Evolutionary conservation across 2,329 filamentous ascomycete genomes (phyloP).

Genomic region (Sporothrix brunneoviolacea): DNA sequence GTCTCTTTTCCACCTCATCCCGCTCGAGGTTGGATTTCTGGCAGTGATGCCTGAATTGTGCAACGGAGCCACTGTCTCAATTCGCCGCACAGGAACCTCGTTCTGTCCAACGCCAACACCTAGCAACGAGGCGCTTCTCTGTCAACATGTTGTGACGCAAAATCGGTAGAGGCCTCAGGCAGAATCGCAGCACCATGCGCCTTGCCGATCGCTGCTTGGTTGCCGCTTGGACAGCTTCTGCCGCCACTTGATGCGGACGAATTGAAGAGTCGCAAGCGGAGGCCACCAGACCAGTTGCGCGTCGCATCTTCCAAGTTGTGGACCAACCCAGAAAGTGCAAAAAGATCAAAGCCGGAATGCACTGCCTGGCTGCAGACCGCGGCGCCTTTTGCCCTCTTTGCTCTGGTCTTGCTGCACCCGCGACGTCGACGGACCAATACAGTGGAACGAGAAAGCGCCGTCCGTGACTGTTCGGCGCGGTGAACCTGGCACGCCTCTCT

Average conservation of each 20-base stretch:
- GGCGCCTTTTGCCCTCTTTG: background rate
- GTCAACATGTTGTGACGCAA: no score
- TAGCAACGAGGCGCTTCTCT: no score
- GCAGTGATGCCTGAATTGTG: conserved; percentile 5
- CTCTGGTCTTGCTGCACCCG: background rate
- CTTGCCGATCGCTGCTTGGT: background rate
- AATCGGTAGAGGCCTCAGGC: no score
- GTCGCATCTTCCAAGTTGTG: background rate
- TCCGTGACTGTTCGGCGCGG: background rate
- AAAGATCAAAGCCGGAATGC: background rate
- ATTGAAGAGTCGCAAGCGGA: background rate
- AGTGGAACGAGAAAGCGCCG: no score
- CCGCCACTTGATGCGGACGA: background rate
- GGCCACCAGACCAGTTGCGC: background rate
- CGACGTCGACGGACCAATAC: background rate
- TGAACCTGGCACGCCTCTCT: no score
- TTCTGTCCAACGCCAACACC: background rate
- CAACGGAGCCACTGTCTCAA: no score
- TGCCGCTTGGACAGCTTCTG: background rate
- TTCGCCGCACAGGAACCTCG: no score
- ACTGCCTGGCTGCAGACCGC: conserved; percentile 4
- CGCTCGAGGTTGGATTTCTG: no score
- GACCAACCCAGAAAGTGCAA: no score
- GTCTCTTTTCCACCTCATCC: no score
- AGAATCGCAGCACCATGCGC: background rate